These are phyloP conservation scores for Trichoderma gamsii DNA, from an alignment of 495 filamentous ascomycete species.

Conservation along the genomic window DNA sequence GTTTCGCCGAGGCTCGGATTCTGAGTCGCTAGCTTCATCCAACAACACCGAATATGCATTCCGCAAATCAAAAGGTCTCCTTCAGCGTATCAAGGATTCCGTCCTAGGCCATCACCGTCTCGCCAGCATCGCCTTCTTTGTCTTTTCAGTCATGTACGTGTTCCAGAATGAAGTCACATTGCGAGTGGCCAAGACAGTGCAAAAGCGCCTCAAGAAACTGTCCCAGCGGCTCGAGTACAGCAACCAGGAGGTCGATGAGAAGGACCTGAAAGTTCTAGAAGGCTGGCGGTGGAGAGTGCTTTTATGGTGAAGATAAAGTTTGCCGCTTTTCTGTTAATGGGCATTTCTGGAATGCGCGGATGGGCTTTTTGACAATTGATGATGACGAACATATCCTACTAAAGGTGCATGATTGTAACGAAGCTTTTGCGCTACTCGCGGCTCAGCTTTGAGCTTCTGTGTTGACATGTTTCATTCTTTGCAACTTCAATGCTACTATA, in stretches of 20 bases:
- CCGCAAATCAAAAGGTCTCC: slow-evolving; percentile 34
- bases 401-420: slow-evolving; percentile 11
- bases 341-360: neutral
- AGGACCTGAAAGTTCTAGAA: slow-evolving; percentile 35
- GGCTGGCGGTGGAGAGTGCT: slow-evolving; percentile 44
- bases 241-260: slow-evolving; percentile 32
- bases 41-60: slow-evolving; percentile 46
- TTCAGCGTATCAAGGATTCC: slow-evolving; percentile 35
- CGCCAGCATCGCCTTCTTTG: slow-evolving; percentile 40
- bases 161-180: slow-evolving; percentile 44
- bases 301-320: slow-evolving; percentile 28
- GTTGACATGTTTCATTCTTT: neutral
- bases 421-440: neutral
- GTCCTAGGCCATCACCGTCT: slow-evolving; percentile 32
- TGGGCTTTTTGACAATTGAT: neutral
- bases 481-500: neutral
- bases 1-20: slow-evolving; percentile 31
- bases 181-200: slow-evolving; percentile 35
- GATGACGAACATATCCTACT: slow-evolving; percentile 12
- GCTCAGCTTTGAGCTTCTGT: neutral
- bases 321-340: neutral
- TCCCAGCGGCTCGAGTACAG: slow-evolving; percentile 36
- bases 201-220: slow-evolving; percentile 36
- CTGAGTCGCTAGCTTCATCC: slow-evolving; percentile 24
- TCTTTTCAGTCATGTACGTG: slow-evolving; percentile 41